Evolutionary conservation across 1,284 basidiomycete genomes (phyloP).

Genomic region (Lignosus rhinocerotis): DNA sequence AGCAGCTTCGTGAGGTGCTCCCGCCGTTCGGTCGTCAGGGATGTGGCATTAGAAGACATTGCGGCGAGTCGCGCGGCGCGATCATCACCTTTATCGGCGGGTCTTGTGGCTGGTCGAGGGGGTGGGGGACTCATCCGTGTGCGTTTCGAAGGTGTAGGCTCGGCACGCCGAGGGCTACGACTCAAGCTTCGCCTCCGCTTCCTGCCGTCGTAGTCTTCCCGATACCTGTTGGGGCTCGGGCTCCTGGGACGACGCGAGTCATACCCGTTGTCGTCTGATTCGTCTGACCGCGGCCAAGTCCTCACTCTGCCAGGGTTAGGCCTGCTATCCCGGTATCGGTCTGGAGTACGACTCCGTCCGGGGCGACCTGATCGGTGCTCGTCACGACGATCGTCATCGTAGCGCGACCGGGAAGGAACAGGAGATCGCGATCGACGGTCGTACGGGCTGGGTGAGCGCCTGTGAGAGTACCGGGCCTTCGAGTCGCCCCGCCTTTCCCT

Average conservation of each 20-base stretch:
- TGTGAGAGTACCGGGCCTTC: slow-evolving; percentile 35
- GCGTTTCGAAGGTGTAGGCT: slow-evolving; percentile 38
- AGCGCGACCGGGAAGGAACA: slow-evolving; percentile 30
- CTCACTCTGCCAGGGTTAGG: slow-evolving; percentile 26
- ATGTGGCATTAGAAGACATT: slow-evolving; percentile 76
- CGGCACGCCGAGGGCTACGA: slow-evolving; percentile 32
- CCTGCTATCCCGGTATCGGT: slow-evolving; percentile 27
- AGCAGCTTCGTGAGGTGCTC: slow-evolving; percentile 62
- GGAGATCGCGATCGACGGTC: slow-evolving; percentile 41
- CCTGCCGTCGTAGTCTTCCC: slow-evolving; percentile 28
- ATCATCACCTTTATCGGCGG: slow-evolving; percentile 44
- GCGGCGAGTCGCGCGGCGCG: slow-evolving; percentile 84
- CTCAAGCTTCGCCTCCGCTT: slow-evolving; percentile 54
- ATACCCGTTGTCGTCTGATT: slow-evolving; percentile 44
- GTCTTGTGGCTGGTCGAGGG: slow-evolving; percentile 27
- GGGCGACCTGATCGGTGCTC: slow-evolving; percentile 25
- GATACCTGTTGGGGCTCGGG: slow-evolving; percentile 26
- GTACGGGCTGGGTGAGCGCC: slow-evolving; percentile 42
- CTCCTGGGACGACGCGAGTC: slow-evolving; percentile 23
- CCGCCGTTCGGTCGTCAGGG: slow-evolving; percentile 67
- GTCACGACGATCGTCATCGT: slow-evolving; percentile 31
- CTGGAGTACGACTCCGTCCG: slow-evolving; percentile 32
- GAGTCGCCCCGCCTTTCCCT: slow-evolving; percentile 37
- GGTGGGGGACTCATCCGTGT: slow-evolving; percentile 42
- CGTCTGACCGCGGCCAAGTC: slow-evolving; percentile 46